Evolutionary conservation across 192 early-diverging fungal genomes (phyloP).

Genomic region (Haplosporangium gracile): DNA sequence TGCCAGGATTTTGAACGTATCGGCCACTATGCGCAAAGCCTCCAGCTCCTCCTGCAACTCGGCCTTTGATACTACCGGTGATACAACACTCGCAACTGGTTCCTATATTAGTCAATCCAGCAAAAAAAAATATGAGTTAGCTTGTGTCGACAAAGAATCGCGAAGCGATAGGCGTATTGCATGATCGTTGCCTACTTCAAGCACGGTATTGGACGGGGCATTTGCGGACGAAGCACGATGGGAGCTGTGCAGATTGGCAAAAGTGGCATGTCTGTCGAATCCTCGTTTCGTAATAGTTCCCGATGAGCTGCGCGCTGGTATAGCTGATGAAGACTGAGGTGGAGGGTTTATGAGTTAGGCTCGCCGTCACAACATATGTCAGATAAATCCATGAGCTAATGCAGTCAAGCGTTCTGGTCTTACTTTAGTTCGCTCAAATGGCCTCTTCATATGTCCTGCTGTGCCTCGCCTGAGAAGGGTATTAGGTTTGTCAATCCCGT

Average conservation of each 20-base stretch:
- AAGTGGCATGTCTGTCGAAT: slow-evolving; percentile 12
- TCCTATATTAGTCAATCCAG: neutral
- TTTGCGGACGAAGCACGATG: neutral
- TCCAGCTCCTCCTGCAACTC: slow-evolving; percentile 21
- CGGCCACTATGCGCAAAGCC: slow-evolving; percentile 16
- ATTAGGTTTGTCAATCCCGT: slow-evolving; percentile 6
- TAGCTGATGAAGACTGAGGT: slow-evolving; percentile 13
- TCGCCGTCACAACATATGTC: neutral
- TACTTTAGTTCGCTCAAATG: neutral
- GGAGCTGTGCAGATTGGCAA: neutral
- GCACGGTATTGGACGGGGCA: neutral
- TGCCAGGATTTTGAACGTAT: slow-evolving; percentile 29
- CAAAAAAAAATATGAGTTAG: neutral
- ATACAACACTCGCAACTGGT: neutral
- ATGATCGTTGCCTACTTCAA: neutral
- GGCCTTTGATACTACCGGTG: slow-evolving; percentile 7
- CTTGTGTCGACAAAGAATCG: neutral
- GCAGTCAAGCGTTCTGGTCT: neutral
- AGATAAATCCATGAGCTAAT: neutral
- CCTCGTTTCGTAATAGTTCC: slow-evolving; percentile 22
- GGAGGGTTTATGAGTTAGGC: neutral
- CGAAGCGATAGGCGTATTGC: neutral
- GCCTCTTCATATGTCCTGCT: neutral
- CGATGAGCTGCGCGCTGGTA: neutral
- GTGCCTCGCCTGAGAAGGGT: slow-evolving; percentile 4